A percentile compares a stretch with the other conserved stretches of the same genome.
These are phyloP conservation scores for Acer saccharum DNA, from an alignment of 345 rosid genomes.

Conservation along the genomic window DNA sequence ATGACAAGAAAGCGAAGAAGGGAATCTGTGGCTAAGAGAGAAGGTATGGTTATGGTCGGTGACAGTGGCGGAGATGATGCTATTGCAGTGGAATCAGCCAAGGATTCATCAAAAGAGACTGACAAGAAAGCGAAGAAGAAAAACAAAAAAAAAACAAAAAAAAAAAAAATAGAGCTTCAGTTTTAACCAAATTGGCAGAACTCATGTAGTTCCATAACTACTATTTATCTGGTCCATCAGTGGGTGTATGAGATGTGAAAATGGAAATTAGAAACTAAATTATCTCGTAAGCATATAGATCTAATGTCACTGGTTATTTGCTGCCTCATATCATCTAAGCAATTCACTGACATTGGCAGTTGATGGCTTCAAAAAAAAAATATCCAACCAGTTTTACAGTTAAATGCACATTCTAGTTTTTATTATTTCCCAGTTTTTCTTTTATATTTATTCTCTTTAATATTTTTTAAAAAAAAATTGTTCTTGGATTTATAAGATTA, in stretches of 20 bases:
- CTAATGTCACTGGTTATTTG: background rate
- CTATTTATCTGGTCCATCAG: background rate
- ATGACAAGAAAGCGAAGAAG: too few species aligned
- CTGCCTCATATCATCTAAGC: background rate
- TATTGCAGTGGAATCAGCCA: too few species aligned
- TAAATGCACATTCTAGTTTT: background rate
- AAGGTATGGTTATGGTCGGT: too few species aligned
- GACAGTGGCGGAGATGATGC: too few species aligned
- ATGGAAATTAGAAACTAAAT: background rate
- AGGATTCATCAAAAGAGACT: too few species aligned
- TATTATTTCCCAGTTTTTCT: background rate
- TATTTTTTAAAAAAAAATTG: too few species aligned
- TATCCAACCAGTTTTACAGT: background rate
- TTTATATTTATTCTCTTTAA: background rate
- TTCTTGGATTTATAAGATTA: too few species aligned
- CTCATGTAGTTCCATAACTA: background rate
- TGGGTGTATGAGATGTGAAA: background rate
- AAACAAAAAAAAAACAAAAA: too few species aligned
- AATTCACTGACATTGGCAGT: background rate
- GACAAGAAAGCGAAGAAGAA: too few species aligned
- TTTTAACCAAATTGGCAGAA: background rate
- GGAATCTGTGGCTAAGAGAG: too few species aligned
- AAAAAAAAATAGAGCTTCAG: background rate
- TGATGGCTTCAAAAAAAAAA: background rate
- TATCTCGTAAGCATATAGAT: background rate